A percentile compares a stretch with the other conserved stretches of the same genome.
Evolutionary conservation across 139 green algal species (phyloP).

Genomic region (Monoraphidium neglectum): DNA sequence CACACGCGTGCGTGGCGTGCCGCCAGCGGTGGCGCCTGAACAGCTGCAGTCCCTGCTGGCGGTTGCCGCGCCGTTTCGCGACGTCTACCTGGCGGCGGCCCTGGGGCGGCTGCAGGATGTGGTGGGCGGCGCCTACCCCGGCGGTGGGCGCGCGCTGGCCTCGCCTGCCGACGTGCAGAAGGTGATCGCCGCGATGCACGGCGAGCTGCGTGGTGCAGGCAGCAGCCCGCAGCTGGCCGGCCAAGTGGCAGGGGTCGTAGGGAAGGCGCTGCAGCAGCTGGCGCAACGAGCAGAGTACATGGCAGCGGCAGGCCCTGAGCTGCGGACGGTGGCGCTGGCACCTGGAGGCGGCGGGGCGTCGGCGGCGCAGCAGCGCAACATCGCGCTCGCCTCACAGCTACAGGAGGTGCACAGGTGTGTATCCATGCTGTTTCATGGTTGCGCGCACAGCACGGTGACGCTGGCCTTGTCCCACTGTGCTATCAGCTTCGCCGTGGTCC

Average conservation of each 20-base stretch:
- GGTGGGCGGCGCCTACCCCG: slow-evolving; percentile 73
- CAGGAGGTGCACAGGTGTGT: slow-evolving; percentile 78
- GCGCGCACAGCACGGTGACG: no score
- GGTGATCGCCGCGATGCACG: slow-evolving; percentile 77
- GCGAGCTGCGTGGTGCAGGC: slow-evolving; percentile 75
- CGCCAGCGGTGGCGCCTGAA: slow-evolving; percentile 39
- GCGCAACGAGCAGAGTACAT: slow-evolving; percentile 71
- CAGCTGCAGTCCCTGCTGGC: slow-evolving; percentile 66
- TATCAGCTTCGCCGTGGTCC: no score
- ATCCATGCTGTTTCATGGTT: no score
- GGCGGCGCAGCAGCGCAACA: slow-evolving; percentile 80
- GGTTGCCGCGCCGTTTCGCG: slow-evolving; percentile 65
- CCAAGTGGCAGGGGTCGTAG: slow-evolving; percentile 44
- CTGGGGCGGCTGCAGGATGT: slow-evolving; percentile 75
- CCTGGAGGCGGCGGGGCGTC: slow-evolving; percentile 37
- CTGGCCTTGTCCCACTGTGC: no score
- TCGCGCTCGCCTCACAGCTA: slow-evolving; percentile 75
- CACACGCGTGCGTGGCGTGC: slow-evolving; percentile 59
- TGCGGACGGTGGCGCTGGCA: slow-evolving; percentile 37
- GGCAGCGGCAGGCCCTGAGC: slow-evolving; percentile 72
- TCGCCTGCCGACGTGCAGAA: slow-evolving; percentile 82
- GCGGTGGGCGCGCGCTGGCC: slow-evolving; percentile 55
- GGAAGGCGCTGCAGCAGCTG: slow-evolving; percentile 53
- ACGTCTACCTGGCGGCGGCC: slow-evolving; percentile 71
- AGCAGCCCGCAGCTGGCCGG: slow-evolving; percentile 54